Base-by-base conservation (phyloP, 2,329 filamentous ascomycete genomes). In the Fusarium luffae region DNA sequence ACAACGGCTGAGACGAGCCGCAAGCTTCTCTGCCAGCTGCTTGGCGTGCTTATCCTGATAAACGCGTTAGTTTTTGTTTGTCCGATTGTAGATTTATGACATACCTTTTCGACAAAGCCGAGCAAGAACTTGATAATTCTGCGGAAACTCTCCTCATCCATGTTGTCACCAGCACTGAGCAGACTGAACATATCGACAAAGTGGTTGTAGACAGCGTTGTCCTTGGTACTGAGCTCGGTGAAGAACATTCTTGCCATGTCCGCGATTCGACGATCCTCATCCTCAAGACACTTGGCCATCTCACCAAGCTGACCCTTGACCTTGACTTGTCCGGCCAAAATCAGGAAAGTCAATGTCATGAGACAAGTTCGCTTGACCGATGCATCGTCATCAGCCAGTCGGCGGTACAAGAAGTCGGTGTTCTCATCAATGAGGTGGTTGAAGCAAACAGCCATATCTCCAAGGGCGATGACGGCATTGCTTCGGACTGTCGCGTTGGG, bases 341-440 rank as follows among this genome's bases (percentile, higher is more conserved):
- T 99, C 59, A 99, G 82, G 86, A 99, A 99, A 0, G 97, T 99
- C 73, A 99, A 82, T 2, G 97, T 99, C 96, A 98, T 99, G 23
- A 99, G 86, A 80, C 96, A 99, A 0, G 97, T 99, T 13, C 96
- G 90, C 85, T 98, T 99, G 66, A 99, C 96, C 4, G 92, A 95
- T 23, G 89, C 88, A 74, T 98, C 94, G 18, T 88, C 84, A 76
- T 99, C 97, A 18, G 96, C 97, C 10, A 99, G 87, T 19, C 97
- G 90, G 21, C 96, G 91, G 81, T 99, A 99, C 43, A 99, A 82
- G 84, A 98, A 99, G 78, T 99, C 96, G 0, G 96, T 99, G 80
- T 99, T 98, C 82, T 99, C 97, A 77, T 99, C 97, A 73, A 99
- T 98, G 51, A 99, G 88, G 77, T 99, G 96, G 77, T 99, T 99